These are phyloP conservation scores for Candida coquimbonensis DNA, from an alignment of 805 yeast genomes.

Conservation along the genomic window DNA sequence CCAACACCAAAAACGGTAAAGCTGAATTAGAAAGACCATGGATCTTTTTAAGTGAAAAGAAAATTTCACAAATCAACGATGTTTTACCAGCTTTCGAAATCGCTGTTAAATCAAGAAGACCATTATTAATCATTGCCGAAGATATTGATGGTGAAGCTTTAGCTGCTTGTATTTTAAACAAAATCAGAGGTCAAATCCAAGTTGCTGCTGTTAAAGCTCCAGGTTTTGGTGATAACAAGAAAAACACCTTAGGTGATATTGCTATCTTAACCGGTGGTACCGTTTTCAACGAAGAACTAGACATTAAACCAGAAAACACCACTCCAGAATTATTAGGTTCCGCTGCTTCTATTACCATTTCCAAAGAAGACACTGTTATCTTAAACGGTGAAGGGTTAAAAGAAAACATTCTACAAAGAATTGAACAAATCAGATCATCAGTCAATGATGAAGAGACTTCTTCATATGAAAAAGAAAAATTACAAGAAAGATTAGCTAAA, in stretches of 20 bases:
- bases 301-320: conserved; percentile 94
- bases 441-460: conserved; percentile 20
- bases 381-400: conserved; percentile 92
- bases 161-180: conserved; percentile 97
- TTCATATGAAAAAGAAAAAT: conserved; percentile 91
- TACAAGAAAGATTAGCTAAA: conserved; percentile 97
- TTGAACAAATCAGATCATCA: conserved; percentile 45
- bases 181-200: conserved; percentile 97
- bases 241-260: conserved; percentile 89
- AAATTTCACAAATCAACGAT: conserved; percentile 84
- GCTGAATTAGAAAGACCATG: conserved; percentile 96
- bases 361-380: conserved; percentile 94
- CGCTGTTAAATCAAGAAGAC: conserved; percentile 92
- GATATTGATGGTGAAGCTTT: conserved; percentile 98
- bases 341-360: conserved; percentile 86
- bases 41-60: conserved; percentile 76
- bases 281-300: conserved; percentile 54
- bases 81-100: conserved; percentile 89
- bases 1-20: conserved; percentile 82
- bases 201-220: conserved; percentile 98
- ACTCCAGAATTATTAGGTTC: conserved; percentile 87
- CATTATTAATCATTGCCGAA: conserved; percentile 89
- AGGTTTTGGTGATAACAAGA: conserved; percentile 98
- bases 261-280: conserved; percentile 85
- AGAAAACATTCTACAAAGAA: conserved; percentile 78